Percentiles rank a stretch among this genome's conserved stretches.
Evolutionary conservation across 2,329 filamentous ascomycete genomes (phyloP).

Genomic region (Harringtonia aguacate): DNA sequence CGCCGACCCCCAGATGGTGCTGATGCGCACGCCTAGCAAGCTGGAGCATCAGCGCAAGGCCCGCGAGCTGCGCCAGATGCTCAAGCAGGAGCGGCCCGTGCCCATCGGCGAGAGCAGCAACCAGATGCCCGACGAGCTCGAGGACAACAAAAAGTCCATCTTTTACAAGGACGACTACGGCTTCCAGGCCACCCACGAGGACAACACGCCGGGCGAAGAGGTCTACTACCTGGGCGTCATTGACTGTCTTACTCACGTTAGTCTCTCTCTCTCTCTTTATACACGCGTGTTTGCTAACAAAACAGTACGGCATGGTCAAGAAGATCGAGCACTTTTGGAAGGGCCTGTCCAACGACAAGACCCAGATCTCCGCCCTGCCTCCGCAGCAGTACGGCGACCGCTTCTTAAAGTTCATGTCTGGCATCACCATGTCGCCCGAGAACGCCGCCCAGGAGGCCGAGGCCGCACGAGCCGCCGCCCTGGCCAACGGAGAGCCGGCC

Average conservation of each 20-base stretch:
- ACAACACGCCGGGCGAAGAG: constrained; percentile 74
- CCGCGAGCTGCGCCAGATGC: constrained; percentile 79
- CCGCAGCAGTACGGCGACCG: constrained; percentile 87
- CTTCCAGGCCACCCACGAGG: constrained; percentile 84
- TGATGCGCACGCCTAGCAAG: constrained; percentile 87
- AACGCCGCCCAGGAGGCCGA: constrained; percentile 50
- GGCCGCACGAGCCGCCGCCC: neutral
- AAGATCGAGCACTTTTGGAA: constrained; percentile 97
- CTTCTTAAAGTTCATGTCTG: constrained; percentile 85
- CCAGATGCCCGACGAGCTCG: constrained; percentile 83
- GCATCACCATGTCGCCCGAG: constrained; percentile 82
- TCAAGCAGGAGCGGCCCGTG: constrained; percentile 87
- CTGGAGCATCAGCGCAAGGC: constrained; percentile 86
- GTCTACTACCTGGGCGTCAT: constrained; percentile 98
- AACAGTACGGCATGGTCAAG: constrained; percentile 84
- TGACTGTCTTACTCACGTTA: constrained; percentile 92
- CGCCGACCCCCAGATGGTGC: constrained; percentile 50
- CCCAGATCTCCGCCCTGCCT: constrained; percentile 84
- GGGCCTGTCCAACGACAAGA: constrained; percentile 71
- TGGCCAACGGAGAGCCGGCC: constrained; percentile 13
- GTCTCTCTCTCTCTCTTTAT: constrained; percentile 23
- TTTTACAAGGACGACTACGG: constrained; percentile 95
- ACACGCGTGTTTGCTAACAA: constrained; percentile 9
- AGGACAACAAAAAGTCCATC: constrained; percentile 64
- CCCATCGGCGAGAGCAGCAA: constrained; percentile 75